Conservation (phyloP, 352 stramenopile species). For the Phytopythium litorale region DNA sequence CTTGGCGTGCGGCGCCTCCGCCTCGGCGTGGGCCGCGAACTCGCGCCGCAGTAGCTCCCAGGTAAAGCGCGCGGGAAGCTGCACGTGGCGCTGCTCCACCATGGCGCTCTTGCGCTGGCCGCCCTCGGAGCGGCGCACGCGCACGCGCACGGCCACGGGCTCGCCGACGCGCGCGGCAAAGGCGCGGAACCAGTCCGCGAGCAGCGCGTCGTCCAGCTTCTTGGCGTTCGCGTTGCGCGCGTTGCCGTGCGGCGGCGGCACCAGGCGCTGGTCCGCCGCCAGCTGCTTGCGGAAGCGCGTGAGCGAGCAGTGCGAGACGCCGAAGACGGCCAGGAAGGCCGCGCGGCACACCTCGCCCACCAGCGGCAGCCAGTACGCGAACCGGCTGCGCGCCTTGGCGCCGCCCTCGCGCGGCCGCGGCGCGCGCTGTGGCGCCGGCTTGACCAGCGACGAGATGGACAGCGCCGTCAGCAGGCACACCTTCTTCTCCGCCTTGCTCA, state of each 20-base stretch:
- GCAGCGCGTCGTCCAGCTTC: constrained; percentile 6
- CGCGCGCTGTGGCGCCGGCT: constrained; percentile 3
- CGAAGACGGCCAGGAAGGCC: constrained; percentile 8
- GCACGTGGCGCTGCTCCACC: not conserved
- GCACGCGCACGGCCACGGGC: not conserved
- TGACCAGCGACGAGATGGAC: constrained; percentile 5
- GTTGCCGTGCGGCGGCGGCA: constrained; percentile 5
- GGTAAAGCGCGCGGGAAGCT: constrained; percentile 5
- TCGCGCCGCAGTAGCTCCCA: constrained; percentile 7
- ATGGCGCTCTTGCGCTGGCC: constrained; percentile 1
- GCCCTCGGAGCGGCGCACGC: not conserved
- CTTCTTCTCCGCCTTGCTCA: constrained; percentile 5
- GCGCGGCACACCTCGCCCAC: constrained; percentile 8
- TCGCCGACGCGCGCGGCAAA: not conserved
- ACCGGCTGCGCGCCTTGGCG: constrained; percentile 2
- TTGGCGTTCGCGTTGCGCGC: constrained; percentile 6
- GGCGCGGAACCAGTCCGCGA: constrained; percentile 2
- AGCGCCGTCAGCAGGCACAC: constrained; percentile 6
- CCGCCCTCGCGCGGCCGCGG: not conserved
- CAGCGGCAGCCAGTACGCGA: constrained; percentile 9
- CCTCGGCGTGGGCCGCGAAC: not conserved
- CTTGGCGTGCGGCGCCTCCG: not conserved
- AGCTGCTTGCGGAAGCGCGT: constrained; percentile 3
- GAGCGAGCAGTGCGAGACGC: constrained; percentile 7
- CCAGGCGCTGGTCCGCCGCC: not conserved